These are phyloP conservation scores for Camellia japonica DNA, from an alignment of 148 eudicot genomes.

Conservation along the genomic window DNA sequence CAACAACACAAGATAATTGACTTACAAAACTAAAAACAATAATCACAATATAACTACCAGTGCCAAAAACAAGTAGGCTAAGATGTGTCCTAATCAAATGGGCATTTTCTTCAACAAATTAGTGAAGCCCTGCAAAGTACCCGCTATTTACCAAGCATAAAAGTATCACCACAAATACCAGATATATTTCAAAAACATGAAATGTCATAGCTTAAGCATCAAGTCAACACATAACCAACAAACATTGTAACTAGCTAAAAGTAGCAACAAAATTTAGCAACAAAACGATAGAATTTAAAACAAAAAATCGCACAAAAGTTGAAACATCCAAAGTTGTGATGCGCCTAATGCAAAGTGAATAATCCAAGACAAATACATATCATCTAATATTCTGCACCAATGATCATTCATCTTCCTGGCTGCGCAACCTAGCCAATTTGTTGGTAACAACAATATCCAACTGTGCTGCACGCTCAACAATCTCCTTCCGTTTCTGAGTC, in stretches of 20 bases:
- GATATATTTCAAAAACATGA: not conserved
- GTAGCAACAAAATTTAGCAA: not conserved
- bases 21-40: too few species aligned
- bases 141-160: too few species aligned
- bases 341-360: not conserved
- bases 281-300: not conserved
- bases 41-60: too few species aligned
- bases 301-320: not conserved
- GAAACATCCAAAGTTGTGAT: not conserved
- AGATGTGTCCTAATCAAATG: too few species aligned
- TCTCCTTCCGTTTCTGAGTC: conserved; percentile 42
- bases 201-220: not conserved
- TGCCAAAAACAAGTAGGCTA: too few species aligned
- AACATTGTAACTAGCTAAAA: not conserved
- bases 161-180: not conserved
- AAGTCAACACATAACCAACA: not conserved
- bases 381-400: not conserved
- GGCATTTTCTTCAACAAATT: too few species aligned
- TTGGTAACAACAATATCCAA: conserved; percentile 47
- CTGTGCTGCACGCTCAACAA: conserved; percentile 50
- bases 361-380: not conserved
- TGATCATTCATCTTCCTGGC: conserved; percentile 48
- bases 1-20: too few species aligned
- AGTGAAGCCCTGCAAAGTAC: too few species aligned
- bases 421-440: conserved; percentile 47